A percentile compares a stretch with the other conserved stretches of the same genome.
phyloP scores from a whole-genome alignment of 495 filamentous ascomycete species.

The Penicillium canariense region DNA sequence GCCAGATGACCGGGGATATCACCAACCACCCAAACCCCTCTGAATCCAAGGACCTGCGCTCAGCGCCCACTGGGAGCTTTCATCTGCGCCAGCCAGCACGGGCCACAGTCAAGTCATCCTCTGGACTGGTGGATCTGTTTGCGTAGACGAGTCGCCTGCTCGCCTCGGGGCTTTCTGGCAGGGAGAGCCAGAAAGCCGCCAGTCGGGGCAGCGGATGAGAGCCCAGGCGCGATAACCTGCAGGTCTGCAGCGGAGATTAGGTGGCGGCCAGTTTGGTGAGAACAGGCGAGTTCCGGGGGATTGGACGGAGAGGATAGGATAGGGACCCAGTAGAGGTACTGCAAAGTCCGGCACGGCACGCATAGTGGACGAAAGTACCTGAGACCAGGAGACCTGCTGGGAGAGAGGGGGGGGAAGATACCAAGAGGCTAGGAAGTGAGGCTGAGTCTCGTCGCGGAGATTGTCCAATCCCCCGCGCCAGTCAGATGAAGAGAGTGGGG shows the following conservation, averaged over 20 bases:
- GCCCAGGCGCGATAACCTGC: neutral
- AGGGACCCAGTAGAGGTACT: neutral
- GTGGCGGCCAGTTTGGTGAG: neutral
- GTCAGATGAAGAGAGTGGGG: neutral
- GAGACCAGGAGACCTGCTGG: neutral
- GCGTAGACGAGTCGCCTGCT: too few species aligned
- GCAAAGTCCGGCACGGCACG: neutral
- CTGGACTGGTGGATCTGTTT: neutral
- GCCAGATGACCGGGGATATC: neutral
- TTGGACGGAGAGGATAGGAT: neutral
- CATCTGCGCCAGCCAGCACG: neutral
- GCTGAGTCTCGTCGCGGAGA: neutral
- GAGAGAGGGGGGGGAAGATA: neutral
- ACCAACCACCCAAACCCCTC: neutral
- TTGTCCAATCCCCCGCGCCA: neutral
- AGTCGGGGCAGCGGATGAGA: neutral
- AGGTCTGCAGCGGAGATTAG: neutral
- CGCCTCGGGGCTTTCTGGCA: too few species aligned
- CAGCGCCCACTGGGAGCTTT: neutral
- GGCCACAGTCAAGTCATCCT: neutral
- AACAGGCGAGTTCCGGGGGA: neutral
- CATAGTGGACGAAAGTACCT: slow-evolving; percentile 1
- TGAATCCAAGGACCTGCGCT: neutral
- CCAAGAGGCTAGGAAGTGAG: slow-evolving; percentile 1
- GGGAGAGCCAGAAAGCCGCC: neutral